Conservation (phyloP, 2,329 filamentous ascomycete species). For the Graphium sp. region DNA sequence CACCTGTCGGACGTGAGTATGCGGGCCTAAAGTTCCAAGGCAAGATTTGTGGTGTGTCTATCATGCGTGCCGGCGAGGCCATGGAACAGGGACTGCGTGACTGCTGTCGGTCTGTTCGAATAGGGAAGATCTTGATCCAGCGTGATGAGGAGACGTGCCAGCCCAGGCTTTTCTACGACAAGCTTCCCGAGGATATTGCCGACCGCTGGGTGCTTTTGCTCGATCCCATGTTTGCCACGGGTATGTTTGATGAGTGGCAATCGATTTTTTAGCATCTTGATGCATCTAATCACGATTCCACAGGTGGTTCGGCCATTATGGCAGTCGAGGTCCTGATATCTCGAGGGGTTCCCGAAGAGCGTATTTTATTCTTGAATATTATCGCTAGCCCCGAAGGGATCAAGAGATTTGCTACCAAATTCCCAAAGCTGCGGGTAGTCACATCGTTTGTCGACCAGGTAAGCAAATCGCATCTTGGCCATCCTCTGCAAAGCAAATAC, state of each 20-base stretch:
- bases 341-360: conserved; percentile 83
- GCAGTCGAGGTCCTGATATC: conserved; percentile 85
- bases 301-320: conserved; percentile 91
- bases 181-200: conserved; percentile 85
- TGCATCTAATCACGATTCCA: neutral
- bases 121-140: conserved; percentile 97
- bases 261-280: conserved; percentile 2
- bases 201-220: conserved; percentile 84
- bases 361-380: conserved; percentile 89
- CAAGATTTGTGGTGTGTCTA: conserved; percentile 96
- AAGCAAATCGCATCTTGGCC: conserved; percentile 8
- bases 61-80: conserved; percentile 94
- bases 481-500: neutral
- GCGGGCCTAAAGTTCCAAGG: conserved; percentile 88
- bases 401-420: conserved; percentile 73
- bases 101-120: conserved; percentile 93
- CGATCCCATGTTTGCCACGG: conserved; percentile 98
- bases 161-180: conserved; percentile 94
- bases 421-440: conserved; percentile 78
- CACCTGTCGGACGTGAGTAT: conserved; percentile 77
- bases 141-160: conserved; percentile 85
- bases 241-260: conserved; percentile 24
- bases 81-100: conserved; percentile 97
- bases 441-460: conserved; percentile 88
- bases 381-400: conserved; percentile 95